Conservation (phyloP, 2,329 filamentous ascomycete genomes). For the Lachnellula subtilissima region DNA sequence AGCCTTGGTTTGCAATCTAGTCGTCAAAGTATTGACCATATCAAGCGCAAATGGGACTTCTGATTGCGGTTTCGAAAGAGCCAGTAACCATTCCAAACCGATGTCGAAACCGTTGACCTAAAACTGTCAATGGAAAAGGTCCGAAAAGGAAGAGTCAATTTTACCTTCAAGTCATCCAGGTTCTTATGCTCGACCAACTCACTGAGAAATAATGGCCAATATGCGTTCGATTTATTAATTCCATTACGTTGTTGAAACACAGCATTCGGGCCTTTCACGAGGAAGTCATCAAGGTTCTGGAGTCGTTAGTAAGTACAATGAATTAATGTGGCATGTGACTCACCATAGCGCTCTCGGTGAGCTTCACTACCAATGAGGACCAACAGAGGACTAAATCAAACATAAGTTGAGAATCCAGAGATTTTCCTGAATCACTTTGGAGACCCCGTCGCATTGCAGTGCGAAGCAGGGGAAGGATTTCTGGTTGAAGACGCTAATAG, state of each 20-base stretch:
- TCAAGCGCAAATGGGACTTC: conserved; percentile 45
- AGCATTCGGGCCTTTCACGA: conserved; percentile 20
- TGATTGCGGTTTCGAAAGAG: conserved; percentile 46
- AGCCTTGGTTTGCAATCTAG: conserved; percentile 20
- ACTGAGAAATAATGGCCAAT: conserved; percentile 48
- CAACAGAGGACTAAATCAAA: conserved; percentile 13
- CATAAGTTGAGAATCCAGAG: conserved; percentile 3
- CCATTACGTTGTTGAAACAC: conserved; percentile 34
- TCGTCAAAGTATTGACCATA: conserved; percentile 34
- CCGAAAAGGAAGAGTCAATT: neutral
- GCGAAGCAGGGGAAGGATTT: conserved; percentile 12
- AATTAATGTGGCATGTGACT: conserved; percentile 33
- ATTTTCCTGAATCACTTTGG: conserved; percentile 2
- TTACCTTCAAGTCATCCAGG: conserved; percentile 37
- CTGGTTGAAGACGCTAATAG: conserved; percentile 19
- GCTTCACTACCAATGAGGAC: conserved; percentile 15
- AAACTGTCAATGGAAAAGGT: conserved; percentile 23
- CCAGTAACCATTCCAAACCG: conserved; percentile 48
- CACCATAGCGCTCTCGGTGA: conserved; percentile 21
- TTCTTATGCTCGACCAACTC: conserved; percentile 42
- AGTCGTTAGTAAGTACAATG: conserved; percentile 40
- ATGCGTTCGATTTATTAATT: conserved; percentile 45
- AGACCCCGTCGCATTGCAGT: conserved; percentile 11
- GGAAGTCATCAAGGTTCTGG: conserved; percentile 22
- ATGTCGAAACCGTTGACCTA: conserved; percentile 35